A percentile compares a stretch with the other conserved stretches of the same genome.
Conservation (phyloP, 1,284 basidiomycete species). For the Apiotrichum domesticum region DNA sequence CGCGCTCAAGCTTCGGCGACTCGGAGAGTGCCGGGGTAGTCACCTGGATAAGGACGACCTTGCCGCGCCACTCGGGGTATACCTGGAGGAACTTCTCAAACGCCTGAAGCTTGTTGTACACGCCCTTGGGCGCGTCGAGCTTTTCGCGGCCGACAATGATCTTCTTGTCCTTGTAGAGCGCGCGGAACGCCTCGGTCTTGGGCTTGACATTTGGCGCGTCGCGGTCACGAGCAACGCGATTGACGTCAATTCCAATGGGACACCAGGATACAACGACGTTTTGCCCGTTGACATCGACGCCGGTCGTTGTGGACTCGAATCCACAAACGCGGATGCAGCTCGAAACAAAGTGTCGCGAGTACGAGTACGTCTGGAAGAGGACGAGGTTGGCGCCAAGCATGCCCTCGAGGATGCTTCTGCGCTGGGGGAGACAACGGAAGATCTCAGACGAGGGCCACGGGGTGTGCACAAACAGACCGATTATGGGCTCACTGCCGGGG, state of each 20-base stretch:
- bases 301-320: slow-evolving; percentile 75
- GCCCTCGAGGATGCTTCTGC: slow-evolving; percentile 90
- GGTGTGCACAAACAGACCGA: slow-evolving; percentile 94
- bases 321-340: slow-evolving; percentile 95
- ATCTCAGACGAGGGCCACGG: slow-evolving; percentile 96
- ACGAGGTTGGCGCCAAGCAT: slow-evolving; percentile 97
- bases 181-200: slow-evolving; percentile 76
- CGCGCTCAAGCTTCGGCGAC: slow-evolving; percentile 86
- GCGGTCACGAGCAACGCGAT: slow-evolving; percentile 75
- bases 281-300: slow-evolving; percentile 86
- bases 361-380: slow-evolving; percentile 96
- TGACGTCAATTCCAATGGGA: slow-evolving; percentile 95
- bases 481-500: slow-evolving; percentile 47
- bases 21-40: slow-evolving; percentile 93
- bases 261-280: slow-evolving; percentile 81
- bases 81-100: slow-evolving; percentile 91
- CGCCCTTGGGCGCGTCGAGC: slow-evolving; percentile 95
- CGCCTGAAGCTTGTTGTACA: slow-evolving; percentile 93
- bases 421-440: slow-evolving; percentile 83
- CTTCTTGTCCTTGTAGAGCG: slow-evolving; percentile 93
- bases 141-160: slow-evolving; percentile 99
- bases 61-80: slow-evolving; percentile 93
- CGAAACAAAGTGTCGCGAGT: slow-evolving; percentile 90
- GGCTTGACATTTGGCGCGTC: slow-evolving; percentile 75
- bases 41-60: slow-evolving; percentile 68